Base-by-base conservation (phyloP, 305 asterid species). In the Plantago rigida region DNA sequence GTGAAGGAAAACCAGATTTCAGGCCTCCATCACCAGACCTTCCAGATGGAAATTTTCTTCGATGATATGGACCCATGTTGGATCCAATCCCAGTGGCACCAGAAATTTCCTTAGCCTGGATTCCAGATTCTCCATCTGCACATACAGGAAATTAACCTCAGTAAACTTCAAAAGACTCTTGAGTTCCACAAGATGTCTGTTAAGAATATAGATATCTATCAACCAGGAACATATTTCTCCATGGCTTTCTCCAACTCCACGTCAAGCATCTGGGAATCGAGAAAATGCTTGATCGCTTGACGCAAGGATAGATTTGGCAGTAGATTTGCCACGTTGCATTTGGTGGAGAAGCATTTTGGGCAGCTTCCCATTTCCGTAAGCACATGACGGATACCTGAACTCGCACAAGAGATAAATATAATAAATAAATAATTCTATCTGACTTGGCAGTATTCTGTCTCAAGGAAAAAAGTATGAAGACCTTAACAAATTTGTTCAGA, bases 81-180 rank as follows among this genome's bases (percentile, higher is more conserved):
- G 92, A 87, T 70, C 94, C 97, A 59, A 65, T 75, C 59, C 85
- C 94, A 68, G 90, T 78, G 47, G 75, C 82, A 74, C 82, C 77
- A 14, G 82, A 77, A 66, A 59, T 80, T 54, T 81, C 84, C 70
- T 64, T 75, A 42, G 61, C 88, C 53, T 84, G 92, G 80, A 81
- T 87, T 73, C 82, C 92, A 70, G 97, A 91, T 81, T 91, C 95
- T 47, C 87, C 96, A 71, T 91, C 97, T 91, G 86, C 81, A 79
- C 53, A 48, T 15, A 53, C 56, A 55, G 57, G 44, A 60, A 58
- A 56, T 34, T 41, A 64, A 63, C 61, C 31, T 66, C 29, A 14
- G 51, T 52, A 47, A 47, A 67, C 41, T 52, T 14, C 44, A 60
- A 45, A 29, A 53, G 58, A 8, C 47, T 22, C 13, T 9, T 44